Evolutionary conservation across 805 yeast species (phyloP), one percentile per base, ranked within the genome.

Genomic region (Pichia deserticola): DNA sequence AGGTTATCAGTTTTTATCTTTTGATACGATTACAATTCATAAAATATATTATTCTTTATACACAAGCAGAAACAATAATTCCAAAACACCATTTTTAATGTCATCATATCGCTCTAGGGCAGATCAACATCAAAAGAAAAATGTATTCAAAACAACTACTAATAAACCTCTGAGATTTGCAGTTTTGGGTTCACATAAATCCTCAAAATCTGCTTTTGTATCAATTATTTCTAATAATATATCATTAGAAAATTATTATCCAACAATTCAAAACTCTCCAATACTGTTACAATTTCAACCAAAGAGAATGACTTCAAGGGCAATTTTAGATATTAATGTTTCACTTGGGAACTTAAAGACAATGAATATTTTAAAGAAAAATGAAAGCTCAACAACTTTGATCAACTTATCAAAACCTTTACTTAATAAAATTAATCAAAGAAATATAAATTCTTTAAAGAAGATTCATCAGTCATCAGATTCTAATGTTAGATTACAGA

Each of bases 181-280:
- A 2, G 38, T 65, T 20, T 45, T 65, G 35, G 69, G 69, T 3
- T 63, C 68, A 5, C 67, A 57, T 39, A 57, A 56, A 51, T 60
- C 68, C 1, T 62, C 66, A 11, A 65, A 65, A 49, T 60, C 68
- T 0, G 57, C 64, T 5, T 63, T 65, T 8, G 60, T 63, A 2
- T 65, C 69, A 3, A 63, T 63, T 15, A 49, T 64, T 25, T 49
- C 61, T 40, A 63, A 61, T 43, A 55, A 57, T 41, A 60, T 60
- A 42, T 62, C 67, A 1, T 42, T 79, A 45, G 89, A 83, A 51
- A 84, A 85, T 0, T 84, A 86, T 61, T 86, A 86, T 57, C 95
- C 93, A 5, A 86, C 92, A 4, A 70, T 76, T 41, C 76, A 73
- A 49, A 80, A 81, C 50, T 77, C 77, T 5, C 79, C 88, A 29